Evolutionary conservation across 2,329 filamentous ascomycete species (phyloP), one percentile per base, ranked within the genome.

Genomic region (Colletotrichum cereale): DNA sequence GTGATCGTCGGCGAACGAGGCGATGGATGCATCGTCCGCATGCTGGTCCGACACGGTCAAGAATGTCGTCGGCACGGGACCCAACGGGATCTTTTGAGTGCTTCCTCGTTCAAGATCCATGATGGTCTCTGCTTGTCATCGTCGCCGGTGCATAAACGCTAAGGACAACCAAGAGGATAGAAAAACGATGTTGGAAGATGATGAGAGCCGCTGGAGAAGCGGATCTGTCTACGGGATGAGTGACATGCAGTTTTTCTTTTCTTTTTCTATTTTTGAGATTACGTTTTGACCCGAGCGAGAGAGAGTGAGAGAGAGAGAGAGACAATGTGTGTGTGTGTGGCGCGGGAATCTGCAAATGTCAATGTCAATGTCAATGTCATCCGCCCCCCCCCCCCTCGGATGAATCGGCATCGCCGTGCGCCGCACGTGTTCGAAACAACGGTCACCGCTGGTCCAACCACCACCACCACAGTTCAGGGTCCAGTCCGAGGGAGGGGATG

Each of bases 21-120:
- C 21, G 11, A 36, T 57, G n/a, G 36, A 44, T 21, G 50, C 55
- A 7, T 31, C 24, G 5, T 62, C 40, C 36, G 3, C 31, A 11
- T 16, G 62, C 0, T 38, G 50, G 42, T 26, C 34, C 21, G 26
- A 18, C 31, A 50, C 47, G n/a, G 40, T 38, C 24, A n/a, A n/a
- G 40, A 21, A 14, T 31, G 12, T 24, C 6, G 56, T 24, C 6
- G 56, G 8, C n/a, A 29, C 21, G 5, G 57, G 36, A 29, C 36
- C 62, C 56, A n/a, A 50, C 16, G 31, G 40, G n/a, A 26, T 42
- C 5, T 62, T 40, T 26, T 48, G 63, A 14, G 48, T 52, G 40
- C 26, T 67, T 26, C 50, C 56, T 50, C 64, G 57, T 42, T 71
- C 67, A 36, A 44, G 26, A 24, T 67, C 67, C 67, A 70, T 70